Evolutionary conservation across 345 rosid species (phyloP).

Genomic region (Litchi chinensis): DNA sequence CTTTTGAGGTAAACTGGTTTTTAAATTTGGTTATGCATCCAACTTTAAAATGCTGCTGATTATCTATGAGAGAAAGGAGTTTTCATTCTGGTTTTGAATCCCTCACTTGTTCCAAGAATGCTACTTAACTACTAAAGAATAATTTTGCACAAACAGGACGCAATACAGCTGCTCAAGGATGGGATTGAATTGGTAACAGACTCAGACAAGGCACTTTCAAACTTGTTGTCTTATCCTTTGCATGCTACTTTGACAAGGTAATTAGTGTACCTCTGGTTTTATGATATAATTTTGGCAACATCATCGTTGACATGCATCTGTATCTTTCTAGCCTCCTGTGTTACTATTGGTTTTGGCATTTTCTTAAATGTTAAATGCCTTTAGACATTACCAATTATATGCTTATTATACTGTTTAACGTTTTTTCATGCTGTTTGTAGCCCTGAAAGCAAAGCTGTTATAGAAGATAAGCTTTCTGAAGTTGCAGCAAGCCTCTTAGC

Average conservation of each 20-base stretch:
- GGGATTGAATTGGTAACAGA: slow-evolving; percentile 93
- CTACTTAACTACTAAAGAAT: not conserved
- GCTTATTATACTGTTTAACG: not conserved
- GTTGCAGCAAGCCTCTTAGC: slow-evolving; percentile 67
- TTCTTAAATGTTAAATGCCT: not conserved
- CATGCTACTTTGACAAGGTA: slow-evolving; percentile 68
- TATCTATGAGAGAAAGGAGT: not conserved
- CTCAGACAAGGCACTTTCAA: slow-evolving; percentile 72
- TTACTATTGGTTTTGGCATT: not conserved
- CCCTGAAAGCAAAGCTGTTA: slow-evolving; percentile 61
- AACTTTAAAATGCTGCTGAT: not conserved
- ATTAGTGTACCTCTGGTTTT: slow-evolving; percentile 22
- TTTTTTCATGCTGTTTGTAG: slow-evolving; percentile 36
- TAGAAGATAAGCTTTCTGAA: slow-evolving; percentile 79
- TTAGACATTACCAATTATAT: not conserved
- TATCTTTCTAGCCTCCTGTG: not conserved
- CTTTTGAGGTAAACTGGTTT: not conserved
- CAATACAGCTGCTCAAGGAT: slow-evolving; percentile 85
- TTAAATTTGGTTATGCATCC: not conserved
- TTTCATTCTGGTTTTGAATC: slow-evolving; percentile 2
- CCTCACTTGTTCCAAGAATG: not conserved
- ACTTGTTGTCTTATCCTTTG: slow-evolving; percentile 86
- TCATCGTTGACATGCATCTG: not conserved
- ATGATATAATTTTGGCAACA: not conserved
- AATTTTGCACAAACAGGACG: slow-evolving; percentile 61